phyloP scores from a whole-genome alignment of 2,329 filamentous ascomycete species.

The Neobulgaria alba region DNA sequence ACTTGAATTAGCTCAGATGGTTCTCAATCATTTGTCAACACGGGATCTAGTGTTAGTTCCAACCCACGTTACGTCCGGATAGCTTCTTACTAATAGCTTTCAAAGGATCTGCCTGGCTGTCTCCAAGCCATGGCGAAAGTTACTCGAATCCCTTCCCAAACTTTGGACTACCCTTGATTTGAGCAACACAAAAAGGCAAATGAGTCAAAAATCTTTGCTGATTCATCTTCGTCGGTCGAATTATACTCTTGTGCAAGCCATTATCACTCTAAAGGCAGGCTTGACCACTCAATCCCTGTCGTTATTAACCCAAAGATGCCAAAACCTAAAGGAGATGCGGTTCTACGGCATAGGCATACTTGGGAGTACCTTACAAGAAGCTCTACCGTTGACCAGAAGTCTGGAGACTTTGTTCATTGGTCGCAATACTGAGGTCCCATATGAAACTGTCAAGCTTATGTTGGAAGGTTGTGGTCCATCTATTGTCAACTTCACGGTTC shows the following conservation, averaged over 20 bases:
- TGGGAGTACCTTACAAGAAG: conserved; percentile 19
- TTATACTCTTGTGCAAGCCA: conserved; percentile 21
- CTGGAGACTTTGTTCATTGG: conserved; percentile 16
- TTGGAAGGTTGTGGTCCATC: conserved; percentile 14
- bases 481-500: conserved; percentile 16
- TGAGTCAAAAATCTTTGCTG: conserved; percentile 20
- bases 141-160: conserved; percentile 20
- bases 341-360: conserved; percentile 16
- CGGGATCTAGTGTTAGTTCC: conserved; percentile 25
- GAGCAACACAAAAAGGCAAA: conserved; percentile 7
- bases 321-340: conserved; percentile 19
- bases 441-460: conserved; percentile 7
- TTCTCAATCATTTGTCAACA: conserved; percentile 23
- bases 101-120: conserved; percentile 26
- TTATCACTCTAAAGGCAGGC: conserved; percentile 15
- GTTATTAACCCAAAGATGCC: conserved; percentile 22
- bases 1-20: conserved; percentile 27
- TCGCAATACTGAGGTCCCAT: conserved; percentile 12
- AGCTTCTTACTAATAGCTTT: conserved; percentile 5
- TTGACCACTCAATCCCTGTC: conserved; percentile 18
- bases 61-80: background rate
- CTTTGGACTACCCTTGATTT: conserved; percentile 28
- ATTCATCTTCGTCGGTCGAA: conserved; percentile 23
- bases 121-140: conserved; percentile 24
- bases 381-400: conserved; percentile 15